Evolutionary conservation across 805 yeast genomes (phyloP), one percentile per base, ranked within the genome.

Genomic region (Hyphopichia homilentoma): DNA sequence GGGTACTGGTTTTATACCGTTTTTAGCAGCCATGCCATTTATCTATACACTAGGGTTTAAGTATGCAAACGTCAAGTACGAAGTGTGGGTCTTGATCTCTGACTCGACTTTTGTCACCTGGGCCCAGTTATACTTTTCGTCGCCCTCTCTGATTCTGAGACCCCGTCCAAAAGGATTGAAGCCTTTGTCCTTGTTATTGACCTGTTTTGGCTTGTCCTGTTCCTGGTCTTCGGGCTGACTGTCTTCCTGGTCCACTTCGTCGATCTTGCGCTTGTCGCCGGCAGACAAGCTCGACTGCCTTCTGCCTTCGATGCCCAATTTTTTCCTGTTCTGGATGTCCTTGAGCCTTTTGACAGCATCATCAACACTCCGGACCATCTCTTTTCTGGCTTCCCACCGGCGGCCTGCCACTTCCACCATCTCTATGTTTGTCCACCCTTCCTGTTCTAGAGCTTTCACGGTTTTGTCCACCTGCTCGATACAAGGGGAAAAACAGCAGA

Each of bases 401-500:
- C 74, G 77, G 6, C 89, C 86, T 25, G 83, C 81, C 30, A 88
- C 80, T 52, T 90, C 97, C 3, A 90, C 94, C 89, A 87, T 84
- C 58, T 93, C 96, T 15, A 93, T 79, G 12, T 76, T 72, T 4
- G 75, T 70, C 96, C 97, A 93, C 1, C 95, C 96, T 26, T 79
- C 55, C 21, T 66, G 72, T 44, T 81, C 79, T 36, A 93, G 62
- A 0, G 84, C 81, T 42, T 76, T 81, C 8, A 90, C 78, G 0
- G 97, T 85, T 52, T 84, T 81, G 36, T 82, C 82, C 3, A 93
- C 98, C 62, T 93, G 99, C 60, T 93, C 99, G 29, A 93, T 84
- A 59, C 99, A 93, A 7, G 99, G 99, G 24, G 95, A 85, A 53
- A 93, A 93, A 59, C 98, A 93, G 60, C 99, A 93, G 33, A 93